phyloP scores from a whole-genome alignment of 2,329 filamentous ascomycete species.

The Simplicillium sp. region DNA sequence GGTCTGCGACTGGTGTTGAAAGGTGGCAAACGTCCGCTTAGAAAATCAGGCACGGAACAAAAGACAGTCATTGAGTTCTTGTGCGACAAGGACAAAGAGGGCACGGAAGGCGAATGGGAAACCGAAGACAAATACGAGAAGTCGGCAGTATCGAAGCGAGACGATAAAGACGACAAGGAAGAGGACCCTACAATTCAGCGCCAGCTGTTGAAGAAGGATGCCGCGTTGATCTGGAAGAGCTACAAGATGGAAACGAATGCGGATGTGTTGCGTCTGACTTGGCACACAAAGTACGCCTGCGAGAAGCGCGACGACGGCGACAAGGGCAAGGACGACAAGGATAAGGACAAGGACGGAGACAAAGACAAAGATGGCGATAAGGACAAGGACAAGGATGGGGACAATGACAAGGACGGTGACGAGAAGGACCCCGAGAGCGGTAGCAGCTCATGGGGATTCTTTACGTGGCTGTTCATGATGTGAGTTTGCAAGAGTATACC shows the following conservation, averaged over 20 bases:
- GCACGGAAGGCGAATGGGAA: constrained; percentile 61
- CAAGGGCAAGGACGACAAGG: constrained; percentile 29
- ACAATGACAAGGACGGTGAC: constrained; percentile 44
- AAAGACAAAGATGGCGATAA: constrained; percentile 33
- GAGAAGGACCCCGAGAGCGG: constrained; percentile 33
- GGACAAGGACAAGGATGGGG: constrained; percentile 46
- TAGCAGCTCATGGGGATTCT: constrained; percentile 75
- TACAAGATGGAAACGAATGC: constrained; percentile 54
- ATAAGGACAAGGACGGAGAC: constrained; percentile 25
- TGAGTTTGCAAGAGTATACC: constrained; percentile 43
- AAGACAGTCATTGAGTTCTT: constrained; percentile 77
- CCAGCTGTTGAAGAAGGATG: constrained; percentile 43
- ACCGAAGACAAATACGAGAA: constrained; percentile 43
- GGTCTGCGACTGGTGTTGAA: constrained; percentile 62
- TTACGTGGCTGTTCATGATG: constrained; percentile 95
- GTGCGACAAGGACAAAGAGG: constrained; percentile 64
- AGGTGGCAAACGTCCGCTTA: constrained; percentile 44
- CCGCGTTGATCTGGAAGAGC: constrained; percentile 66
- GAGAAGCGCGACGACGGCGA: constrained; percentile 41
- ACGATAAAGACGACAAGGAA: constrained; percentile 22
- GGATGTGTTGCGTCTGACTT: constrained; percentile 63
- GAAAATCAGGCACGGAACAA: constrained; percentile 49
- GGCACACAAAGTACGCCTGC: constrained; percentile 84
- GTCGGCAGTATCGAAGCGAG: constrained; percentile 21
- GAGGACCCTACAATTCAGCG: constrained; percentile 33